These are phyloP conservation scores for Fusarium sp. DNA, from an alignment of 2,329 filamentous ascomycete genomes.

Conservation along the genomic window DNA sequence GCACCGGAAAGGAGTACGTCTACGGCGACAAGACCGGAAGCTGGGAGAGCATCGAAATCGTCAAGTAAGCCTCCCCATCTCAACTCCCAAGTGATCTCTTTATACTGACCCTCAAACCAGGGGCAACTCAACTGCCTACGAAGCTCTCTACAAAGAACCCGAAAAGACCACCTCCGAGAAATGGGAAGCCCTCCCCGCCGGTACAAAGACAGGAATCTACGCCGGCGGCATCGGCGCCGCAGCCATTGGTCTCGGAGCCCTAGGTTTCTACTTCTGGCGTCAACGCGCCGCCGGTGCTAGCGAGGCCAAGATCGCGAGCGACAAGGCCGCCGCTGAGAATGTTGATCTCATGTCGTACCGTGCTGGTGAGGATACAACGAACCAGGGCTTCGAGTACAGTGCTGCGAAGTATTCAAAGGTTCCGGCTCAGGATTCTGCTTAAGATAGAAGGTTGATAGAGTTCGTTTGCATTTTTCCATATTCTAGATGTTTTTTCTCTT, in stretches of 20 bases:
- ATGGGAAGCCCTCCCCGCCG: constrained; percentile 63
- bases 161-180: constrained; percentile 63
- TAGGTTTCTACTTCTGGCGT: constrained; percentile 65
- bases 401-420: constrained; percentile 32
- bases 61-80: constrained; percentile 56
- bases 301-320: constrained; percentile 62
- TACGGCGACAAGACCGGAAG: constrained; percentile 71
- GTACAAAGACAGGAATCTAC: constrained; percentile 66
- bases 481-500: no score
- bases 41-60: constrained; percentile 72
- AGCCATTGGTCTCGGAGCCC: constrained; percentile 55
- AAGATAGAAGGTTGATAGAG: background rate
- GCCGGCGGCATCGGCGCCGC: constrained; percentile 58
- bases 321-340: constrained; percentile 60
- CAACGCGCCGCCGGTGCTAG: constrained; percentile 64
- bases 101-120: constrained; percentile 46
- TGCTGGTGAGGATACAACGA: constrained; percentile 43
- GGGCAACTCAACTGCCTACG: constrained; percentile 67
- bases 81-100: no score
- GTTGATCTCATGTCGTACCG: constrained; percentile 64
- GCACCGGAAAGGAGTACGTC: constrained; percentile 72
- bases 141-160: constrained; percentile 56
- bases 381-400: constrained; percentile 46
- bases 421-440: constrained; percentile 22
- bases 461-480: no score